Conservation (phyloP, 306 rosid genomes). For the Malus orientalis region DNA sequence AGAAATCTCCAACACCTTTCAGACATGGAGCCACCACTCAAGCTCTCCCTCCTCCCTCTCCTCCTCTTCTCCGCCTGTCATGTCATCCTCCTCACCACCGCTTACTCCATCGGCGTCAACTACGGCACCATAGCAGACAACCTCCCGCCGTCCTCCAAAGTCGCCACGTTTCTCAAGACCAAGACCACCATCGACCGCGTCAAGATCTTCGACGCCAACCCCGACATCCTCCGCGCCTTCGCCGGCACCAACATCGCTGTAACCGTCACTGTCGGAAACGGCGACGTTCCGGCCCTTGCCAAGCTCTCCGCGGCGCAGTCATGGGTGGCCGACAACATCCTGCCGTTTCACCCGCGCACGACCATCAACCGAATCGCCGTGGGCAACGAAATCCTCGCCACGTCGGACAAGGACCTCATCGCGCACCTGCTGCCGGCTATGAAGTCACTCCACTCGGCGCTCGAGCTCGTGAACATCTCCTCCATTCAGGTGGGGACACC, state of each 20-base stretch:
- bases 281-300: constrained; percentile 55
- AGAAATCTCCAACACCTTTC: background rate
- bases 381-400: constrained; percentile 83
- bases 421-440: constrained; percentile 70
- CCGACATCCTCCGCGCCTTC: constrained; percentile 58
- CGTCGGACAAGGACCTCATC: constrained; percentile 63
- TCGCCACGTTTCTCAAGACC: constrained; percentile 63
- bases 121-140: constrained; percentile 77
- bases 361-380: constrained; percentile 54
- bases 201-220: constrained; percentile 65
- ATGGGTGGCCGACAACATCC: constrained; percentile 51
- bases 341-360: constrained; percentile 54
- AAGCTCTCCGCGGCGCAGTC: constrained; percentile 51
- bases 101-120: constrained; percentile 64
- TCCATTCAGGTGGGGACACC: constrained; percentile 52
- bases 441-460: constrained; percentile 47
- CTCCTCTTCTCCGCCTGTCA: constrained; percentile 2
- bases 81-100: constrained; percentile 9
- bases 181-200: constrained; percentile 63
- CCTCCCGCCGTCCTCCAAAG: constrained; percentile 63
- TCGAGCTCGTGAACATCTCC: constrained; percentile 42
- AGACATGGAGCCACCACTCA: constrained; percentile 27
- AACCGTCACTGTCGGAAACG: constrained; percentile 54
- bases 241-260: constrained; percentile 52
- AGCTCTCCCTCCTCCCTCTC: background rate